phyloP scores from a whole-genome alignment of 83 land plant genomes.

The Thuja plicata region DNA sequence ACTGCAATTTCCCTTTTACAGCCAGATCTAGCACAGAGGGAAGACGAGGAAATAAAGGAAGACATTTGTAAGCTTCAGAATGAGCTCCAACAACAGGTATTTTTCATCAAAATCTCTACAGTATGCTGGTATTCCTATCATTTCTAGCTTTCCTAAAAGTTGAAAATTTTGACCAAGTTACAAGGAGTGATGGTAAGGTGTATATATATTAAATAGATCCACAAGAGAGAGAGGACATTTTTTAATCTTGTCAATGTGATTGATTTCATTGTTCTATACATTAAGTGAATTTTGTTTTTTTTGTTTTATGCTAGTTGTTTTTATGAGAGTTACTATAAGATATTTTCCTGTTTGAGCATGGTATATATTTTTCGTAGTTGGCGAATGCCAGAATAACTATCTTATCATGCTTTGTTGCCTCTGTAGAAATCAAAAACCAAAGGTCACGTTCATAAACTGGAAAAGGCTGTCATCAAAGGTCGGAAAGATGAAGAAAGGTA shows the following conservation, averaged over 20 bases:
- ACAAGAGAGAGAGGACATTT: neutral
- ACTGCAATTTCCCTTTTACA: conserved; percentile 20
- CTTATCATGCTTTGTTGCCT: conserved; percentile 2
- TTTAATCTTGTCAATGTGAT: neutral
- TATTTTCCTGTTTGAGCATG: neutral
- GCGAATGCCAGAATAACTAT: neutral
- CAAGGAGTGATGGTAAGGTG: neutral
- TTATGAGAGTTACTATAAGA: neutral
- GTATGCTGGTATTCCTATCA: neutral
- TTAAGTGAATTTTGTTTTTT: neutral
- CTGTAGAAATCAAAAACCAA: conserved; percentile 51
- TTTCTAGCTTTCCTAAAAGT: neutral
- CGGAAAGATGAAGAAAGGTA: conserved; percentile 45
- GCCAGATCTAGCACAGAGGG: conserved; percentile 58
- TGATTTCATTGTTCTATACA: neutral
- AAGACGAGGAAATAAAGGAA: conserved; percentile 65
- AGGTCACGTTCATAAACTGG: conserved; percentile 24
- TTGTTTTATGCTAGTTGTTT: neutral
- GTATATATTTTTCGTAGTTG: conserved; percentile 7
- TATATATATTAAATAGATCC: neutral
- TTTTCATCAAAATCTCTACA: neutral
- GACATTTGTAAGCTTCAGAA: conserved; percentile 54
- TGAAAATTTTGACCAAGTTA: neutral
- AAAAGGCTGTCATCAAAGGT: conserved; percentile 32
- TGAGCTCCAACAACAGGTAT: conserved; percentile 60